Conservation (phyloP, 2,329 filamentous ascomycete genomes). For the Beauveria pseudobassiana region DNA sequence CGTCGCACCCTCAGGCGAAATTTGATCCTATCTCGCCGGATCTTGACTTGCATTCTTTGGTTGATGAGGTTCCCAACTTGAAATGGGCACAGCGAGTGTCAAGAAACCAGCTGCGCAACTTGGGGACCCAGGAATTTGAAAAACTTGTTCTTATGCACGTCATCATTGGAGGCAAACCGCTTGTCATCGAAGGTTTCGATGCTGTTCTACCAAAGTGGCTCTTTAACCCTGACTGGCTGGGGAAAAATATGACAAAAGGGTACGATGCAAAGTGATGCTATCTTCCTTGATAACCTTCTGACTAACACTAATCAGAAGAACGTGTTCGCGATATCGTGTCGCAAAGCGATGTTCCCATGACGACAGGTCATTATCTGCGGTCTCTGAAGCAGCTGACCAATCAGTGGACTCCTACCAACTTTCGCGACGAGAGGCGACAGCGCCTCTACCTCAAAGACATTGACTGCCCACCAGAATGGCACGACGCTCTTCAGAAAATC, state of each 20-base stretch:
- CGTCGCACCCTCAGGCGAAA: conserved; percentile 72
- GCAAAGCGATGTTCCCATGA: conserved; percentile 71
- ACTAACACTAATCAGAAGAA: conserved; percentile 53
- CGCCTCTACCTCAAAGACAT: conserved; percentile 95
- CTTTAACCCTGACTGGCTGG: conserved; percentile 76
- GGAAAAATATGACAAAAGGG: conserved; percentile 72
- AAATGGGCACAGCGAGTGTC: conserved; percentile 78
- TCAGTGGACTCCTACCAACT: conserved; percentile 70
- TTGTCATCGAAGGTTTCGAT: conserved; percentile 88
- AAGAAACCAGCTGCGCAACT: conserved; percentile 66
- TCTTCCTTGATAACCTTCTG: background rate
- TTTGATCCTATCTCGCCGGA: conserved; percentile 88
- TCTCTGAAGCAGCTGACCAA: conserved; percentile 79
- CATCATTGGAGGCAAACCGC: conserved; percentile 73
- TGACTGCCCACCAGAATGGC: conserved; percentile 85
- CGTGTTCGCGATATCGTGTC: conserved; percentile 72
- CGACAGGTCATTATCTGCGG: conserved; percentile 81
- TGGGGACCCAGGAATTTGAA: conserved; percentile 75
- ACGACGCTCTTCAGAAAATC: conserved; percentile 65
- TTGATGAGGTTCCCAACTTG: conserved; percentile 76
- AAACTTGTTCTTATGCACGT: conserved; percentile 79
- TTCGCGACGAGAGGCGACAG: conserved; percentile 71
- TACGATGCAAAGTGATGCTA: conserved; percentile 31
- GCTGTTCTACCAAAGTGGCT: conserved; percentile 64
- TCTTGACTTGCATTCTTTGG: conserved; percentile 67